Conservation (phyloP, 805 yeast genomes). For the Pichia rugopelliculosa region DNA sequence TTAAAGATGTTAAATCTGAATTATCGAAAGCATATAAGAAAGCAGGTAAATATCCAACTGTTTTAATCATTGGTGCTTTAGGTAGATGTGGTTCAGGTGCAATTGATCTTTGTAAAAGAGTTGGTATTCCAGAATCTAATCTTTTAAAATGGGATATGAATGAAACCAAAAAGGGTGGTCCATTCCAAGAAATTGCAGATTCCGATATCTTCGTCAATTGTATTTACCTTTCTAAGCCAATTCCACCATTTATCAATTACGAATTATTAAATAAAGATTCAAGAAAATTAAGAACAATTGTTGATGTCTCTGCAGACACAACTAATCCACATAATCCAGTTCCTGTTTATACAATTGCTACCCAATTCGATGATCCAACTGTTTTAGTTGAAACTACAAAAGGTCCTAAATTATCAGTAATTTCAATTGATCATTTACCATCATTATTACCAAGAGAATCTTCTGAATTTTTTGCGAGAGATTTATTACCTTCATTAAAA, state of each 20-base stretch:
- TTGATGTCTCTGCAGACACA: constrained; percentile 97
- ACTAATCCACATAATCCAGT: constrained; percentile 98
- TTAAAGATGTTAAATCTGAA: constrained; percentile 60
- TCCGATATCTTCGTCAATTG: constrained; percentile 93
- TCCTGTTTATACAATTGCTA: constrained; percentile 86
- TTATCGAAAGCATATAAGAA: constrained; percentile 49
- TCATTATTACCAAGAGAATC: constrained; percentile 95
- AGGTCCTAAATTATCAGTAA: constrained; percentile 85
- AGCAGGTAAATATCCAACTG: constrained; percentile 66
- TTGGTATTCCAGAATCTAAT: constrained; percentile 81
- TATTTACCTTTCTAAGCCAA: constrained; percentile 88
- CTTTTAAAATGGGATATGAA: constrained; percentile 93
- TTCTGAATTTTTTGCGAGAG: constrained; percentile 82
- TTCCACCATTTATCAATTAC: constrained; percentile 79
- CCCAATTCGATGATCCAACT: constrained; percentile 87
- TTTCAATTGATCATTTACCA: constrained; percentile 95
- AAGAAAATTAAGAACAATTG: constrained; percentile 85
- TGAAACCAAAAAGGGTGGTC: constrained; percentile 96
- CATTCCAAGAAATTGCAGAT: constrained; percentile 83
- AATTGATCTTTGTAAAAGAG: constrained; percentile 68
- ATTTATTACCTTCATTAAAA: constrained; percentile 82
- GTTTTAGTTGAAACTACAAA: constrained; percentile 69
- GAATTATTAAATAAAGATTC: constrained; percentile 55
- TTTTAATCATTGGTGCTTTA: constrained; percentile 89
- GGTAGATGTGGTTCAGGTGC: constrained; percentile 99